phyloP scores from a whole-genome alignment of 176 grass and related monocot species.

The Eleusine coracana region DNA sequence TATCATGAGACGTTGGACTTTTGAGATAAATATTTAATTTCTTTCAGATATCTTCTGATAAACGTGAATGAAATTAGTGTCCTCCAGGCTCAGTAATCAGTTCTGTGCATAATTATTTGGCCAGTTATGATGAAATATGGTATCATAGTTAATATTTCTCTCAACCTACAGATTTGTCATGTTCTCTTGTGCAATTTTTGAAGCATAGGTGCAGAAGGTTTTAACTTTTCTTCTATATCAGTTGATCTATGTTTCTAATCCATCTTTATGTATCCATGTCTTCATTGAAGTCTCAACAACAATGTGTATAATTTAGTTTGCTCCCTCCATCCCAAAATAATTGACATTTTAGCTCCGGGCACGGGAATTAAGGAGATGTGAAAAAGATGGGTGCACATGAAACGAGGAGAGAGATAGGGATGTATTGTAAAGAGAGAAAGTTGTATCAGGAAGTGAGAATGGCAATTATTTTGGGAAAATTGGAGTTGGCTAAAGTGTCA shows the following conservation, averaged over 20 bases:
- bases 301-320: not conserved
- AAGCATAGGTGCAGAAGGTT: not conserved
- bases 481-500: too few species aligned
- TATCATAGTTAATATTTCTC: not conserved
- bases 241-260: not conserved
- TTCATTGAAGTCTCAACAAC: not conserved
- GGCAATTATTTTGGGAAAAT: too few species aligned
- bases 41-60: not conserved
- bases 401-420: too few species aligned
- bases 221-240: not conserved
- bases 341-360: too few species aligned
- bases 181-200: not conserved
- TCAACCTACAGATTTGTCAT: not conserved
- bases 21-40: not conserved
- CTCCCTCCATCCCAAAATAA: too few species aligned
- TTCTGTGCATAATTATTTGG: constrained; percentile 4
- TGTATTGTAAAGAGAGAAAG: too few species aligned
- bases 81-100: not conserved
- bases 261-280: constrained; percentile 18
- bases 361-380: too few species aligned
- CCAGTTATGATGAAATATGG: not conserved
- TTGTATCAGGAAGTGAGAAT: too few species aligned
- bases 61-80: not conserved
- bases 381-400: too few species aligned
- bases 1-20: constrained; percentile 8